Base-by-base conservation (phyloP, 495 filamentous ascomycete genomes). In the Oidiodendron maius region DNA sequence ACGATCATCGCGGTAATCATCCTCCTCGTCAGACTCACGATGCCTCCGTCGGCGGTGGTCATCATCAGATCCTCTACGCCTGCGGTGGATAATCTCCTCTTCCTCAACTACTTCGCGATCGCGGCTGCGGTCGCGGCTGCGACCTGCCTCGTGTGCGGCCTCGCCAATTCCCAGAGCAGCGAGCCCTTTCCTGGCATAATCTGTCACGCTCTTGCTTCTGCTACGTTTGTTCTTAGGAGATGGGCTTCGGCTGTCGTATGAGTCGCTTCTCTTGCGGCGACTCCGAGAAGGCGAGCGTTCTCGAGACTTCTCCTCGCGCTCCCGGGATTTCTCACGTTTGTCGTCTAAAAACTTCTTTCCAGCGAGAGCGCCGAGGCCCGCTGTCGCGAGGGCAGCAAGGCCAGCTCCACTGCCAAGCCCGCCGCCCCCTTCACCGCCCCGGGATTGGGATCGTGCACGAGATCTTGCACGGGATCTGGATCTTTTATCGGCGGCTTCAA, bases 341-440 rank as follows among this genome's bases (percentile, higher is more conserved):
- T 30, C 26, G 48, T 88, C 80, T 55, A 80, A 77, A 48, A 89
- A 69, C 51, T 89, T 86, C 67, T 95, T 96, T 42, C 81, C 89
- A 3, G 81, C 87, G 22, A 89, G 72, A 20, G 87, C 85, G n/a
- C 86, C 74, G 13, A 89, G 66, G 13, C 87, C 89, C 13, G 81
- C 81, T 1, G 86, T 81, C 22, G 84, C 86, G 13, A 89, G 68
- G n/a, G 81, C 78, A 36, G 82, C 84, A 21, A 78, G 55, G 28
- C 77, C 73, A 46, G 41, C 25, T 5, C 23, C 41, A 15, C 64
- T 64, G 35, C 77, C 73, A 46, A n/a, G 13, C 5, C 23, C 41
- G 10, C 64, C 65, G 35, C 70, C 72, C 41, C 74, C 71, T 40
- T 67, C 67, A 40, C 70, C 68, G 22, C 66, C 64, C 26, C 69